Base-by-base conservation (phyloP, 225 moss, liverwort and hornwort species). In the Sphagnum contortum region DNA sequence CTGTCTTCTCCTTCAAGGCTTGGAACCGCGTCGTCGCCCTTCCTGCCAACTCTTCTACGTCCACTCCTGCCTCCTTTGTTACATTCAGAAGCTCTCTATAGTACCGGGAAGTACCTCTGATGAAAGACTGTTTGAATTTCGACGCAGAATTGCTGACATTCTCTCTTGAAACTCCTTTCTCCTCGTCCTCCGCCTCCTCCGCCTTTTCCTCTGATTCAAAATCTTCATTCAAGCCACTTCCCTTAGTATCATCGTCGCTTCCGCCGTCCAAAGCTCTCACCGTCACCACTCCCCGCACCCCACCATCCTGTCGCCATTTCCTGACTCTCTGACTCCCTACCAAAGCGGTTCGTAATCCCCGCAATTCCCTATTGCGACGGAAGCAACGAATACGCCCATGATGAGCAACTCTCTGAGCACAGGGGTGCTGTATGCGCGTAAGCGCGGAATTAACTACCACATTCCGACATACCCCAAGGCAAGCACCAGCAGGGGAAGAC, bases 31-130 rank as follows among this genome's bases (percentile, higher is more conserved):
- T 66, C 63, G 65, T 67, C 14, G 47, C 10, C 59, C 71, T 67
- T n/a, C 69, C 76, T 10, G 75, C 61, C 65, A 55, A 58, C 10
- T 61, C 48, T 29, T 48, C 81, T 57, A 85, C 48, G 52, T 81
- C 81, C 59, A 85, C 48, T 49, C 84, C 84, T 2, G 77, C 52
- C 73, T 85, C 84, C 76, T 63, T 80, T 5, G 77, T 70, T 9
- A 70, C 71, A 29, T 69, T 71, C 73, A 78, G 63, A 56, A 84
- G 62, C 63, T 73, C 78, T 48, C 71, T 57, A 45, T 80, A 84
- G 55, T 78, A 80, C 62, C 77, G 73, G 55, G 71, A 64, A n/a
- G 80, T 68, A 46, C 77, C 84, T 45, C 75, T 65, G 44, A 65
- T 60, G 47, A 84, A 63, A n/a, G 84, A 80, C 57, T 71, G 63